Percentiles rank a stretch among this genome's conserved stretches.
phyloP scores from a whole-genome alignment of 441 rosid genomes.

The Adansonia grandidieri region DNA sequence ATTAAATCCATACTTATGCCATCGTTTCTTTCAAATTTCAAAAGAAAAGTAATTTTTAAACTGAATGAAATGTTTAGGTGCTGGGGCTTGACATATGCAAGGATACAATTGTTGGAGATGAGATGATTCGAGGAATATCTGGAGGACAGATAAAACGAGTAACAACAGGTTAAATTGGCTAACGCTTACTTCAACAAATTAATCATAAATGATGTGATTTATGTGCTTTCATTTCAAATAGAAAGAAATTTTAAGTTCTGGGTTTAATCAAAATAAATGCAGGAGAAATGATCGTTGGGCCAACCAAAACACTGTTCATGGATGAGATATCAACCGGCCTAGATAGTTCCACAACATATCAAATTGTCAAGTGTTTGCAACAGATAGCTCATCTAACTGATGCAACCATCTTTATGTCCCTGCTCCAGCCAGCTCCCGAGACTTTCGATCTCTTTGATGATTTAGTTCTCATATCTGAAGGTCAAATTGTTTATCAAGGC shows the following conservation, averaged over 20 bases:
- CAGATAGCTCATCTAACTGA: slow-evolving; percentile 82
- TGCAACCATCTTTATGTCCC: slow-evolving; percentile 76
- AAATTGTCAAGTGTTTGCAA: slow-evolving; percentile 83
- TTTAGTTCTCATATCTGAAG: slow-evolving; percentile 72
- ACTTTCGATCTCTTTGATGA: slow-evolving; percentile 88
- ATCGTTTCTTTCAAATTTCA: neutral
- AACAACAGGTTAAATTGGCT: slow-evolving; percentile 59
- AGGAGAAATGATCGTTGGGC: slow-evolving; percentile 99
- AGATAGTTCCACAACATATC: slow-evolving; percentile 87
- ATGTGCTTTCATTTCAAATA: neutral
- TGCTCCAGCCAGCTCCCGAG: slow-evolving; percentile 92
- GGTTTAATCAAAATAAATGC: neutral
- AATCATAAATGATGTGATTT: neutral
- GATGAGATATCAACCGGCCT: slow-evolving; percentile 96
- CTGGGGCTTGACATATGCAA: slow-evolving; percentile 88
- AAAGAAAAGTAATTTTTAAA: neutral
- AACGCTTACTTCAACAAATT: neutral
- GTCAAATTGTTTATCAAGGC: slow-evolving; percentile 81
- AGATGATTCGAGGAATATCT: slow-evolving; percentile 81
- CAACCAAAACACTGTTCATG: slow-evolving; percentile 85
- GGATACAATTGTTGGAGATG: slow-evolving; percentile 89
- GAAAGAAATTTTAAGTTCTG: neutral
- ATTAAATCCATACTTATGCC: neutral
- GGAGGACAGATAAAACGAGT: slow-evolving; percentile 93
- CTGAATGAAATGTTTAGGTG: slow-evolving; percentile 44